phyloP scores from a whole-genome alignment of 345 rosid species.

The Aquilaria sinensis region DNA sequence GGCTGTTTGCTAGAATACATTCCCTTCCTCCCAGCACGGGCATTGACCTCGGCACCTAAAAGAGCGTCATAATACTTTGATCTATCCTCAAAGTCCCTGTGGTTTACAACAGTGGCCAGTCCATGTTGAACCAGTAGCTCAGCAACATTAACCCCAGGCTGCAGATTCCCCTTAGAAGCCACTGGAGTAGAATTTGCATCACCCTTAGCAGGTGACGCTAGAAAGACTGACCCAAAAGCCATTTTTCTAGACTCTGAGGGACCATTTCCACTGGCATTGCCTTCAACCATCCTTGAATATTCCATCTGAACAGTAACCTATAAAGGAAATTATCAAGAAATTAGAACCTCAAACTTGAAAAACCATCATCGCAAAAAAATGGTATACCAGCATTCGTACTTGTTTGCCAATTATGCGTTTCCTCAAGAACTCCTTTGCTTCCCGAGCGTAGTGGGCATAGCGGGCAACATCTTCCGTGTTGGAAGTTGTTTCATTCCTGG shows the following conservation, averaged over 20 bases:
- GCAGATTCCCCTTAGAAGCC: conserved; percentile 29
- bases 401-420: conserved; percentile 73
- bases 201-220: conserved; percentile 47
- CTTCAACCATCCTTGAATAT: conserved; percentile 81
- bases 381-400: conserved; percentile 26
- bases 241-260: conserved; percentile 69
- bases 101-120: conserved; percentile 67
- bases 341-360: conserved; percentile 1
- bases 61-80: conserved; percentile 89
- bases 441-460: conserved; percentile 79
- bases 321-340: background rate
- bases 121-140: conserved; percentile 84
- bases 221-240: conserved; percentile 95
- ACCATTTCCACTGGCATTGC: conserved; percentile 39
- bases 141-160: conserved; percentile 69
- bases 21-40: conserved; percentile 67
- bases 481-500: conserved; percentile 84
- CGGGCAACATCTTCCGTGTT: too few relatives aligned
- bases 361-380: background rate
- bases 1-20: conserved; percentile 77
- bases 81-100: conserved; percentile 96
- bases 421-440: conserved; percentile 84
- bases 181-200: conserved; percentile 48
- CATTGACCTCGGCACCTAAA: conserved; percentile 92
- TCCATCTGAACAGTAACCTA: conserved; percentile 96